phyloP scores from a whole-genome alignment of 1,284 basidiomycete genomes.

The Stygiomarasmius scandens region DNA sequence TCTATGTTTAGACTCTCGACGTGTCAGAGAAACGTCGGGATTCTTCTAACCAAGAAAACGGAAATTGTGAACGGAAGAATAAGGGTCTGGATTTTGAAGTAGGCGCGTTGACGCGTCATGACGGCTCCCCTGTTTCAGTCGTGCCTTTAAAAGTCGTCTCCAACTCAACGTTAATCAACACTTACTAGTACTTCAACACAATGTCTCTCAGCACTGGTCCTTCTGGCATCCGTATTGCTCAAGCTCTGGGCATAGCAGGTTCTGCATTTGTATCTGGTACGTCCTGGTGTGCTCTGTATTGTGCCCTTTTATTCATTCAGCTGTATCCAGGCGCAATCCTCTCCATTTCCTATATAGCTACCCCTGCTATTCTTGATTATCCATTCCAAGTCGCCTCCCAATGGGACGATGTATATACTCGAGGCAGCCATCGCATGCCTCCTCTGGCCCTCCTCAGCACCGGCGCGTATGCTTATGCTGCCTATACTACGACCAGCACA shows the following conservation, averaged over 20 bases:
- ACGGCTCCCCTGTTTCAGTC: no score
- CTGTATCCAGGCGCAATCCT: constrained; percentile 5
- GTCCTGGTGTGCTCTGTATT: background rate
- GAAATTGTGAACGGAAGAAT: no score
- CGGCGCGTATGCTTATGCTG: background rate
- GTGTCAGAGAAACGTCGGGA: no score
- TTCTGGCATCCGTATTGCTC: constrained; percentile 3
- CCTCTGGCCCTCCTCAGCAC: background rate
- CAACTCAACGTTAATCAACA: no score
- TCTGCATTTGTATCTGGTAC: constrained; percentile 12
- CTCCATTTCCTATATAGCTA: background rate
- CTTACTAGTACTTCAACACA: background rate
- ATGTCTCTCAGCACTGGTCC: background rate
- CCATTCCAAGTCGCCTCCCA: background rate
- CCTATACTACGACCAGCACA: background rate
- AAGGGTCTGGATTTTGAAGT: no score
- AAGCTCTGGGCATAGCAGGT: constrained; percentile 6
- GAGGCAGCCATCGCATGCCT: constrained; percentile 2
- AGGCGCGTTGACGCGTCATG: no score
- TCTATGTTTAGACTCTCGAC: no score
- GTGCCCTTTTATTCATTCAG: background rate
- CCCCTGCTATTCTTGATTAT: background rate
- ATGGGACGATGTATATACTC: constrained; percentile 2
- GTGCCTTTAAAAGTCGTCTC: no score
- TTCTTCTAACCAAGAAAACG: no score